Evolutionary conservation across 2,329 filamentous ascomycete genomes (phyloP).

Genomic region (Trichoderma koningii): DNA sequence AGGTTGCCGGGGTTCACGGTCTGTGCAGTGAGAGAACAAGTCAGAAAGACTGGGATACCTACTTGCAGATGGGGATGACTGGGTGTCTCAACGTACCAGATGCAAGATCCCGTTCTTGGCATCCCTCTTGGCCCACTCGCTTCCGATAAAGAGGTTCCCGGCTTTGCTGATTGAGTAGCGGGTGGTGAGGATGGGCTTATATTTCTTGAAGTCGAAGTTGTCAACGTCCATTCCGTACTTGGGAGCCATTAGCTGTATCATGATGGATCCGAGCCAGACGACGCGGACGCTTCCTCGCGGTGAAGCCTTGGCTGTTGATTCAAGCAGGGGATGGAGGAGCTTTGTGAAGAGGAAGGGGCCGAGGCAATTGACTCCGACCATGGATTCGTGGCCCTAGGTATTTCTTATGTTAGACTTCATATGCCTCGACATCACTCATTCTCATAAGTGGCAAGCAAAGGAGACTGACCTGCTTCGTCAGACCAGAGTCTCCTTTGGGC

Average conservation of each 20-base stretch:
- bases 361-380: conserved; percentile 44
- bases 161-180: conserved; percentile 23
- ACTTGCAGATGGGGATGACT: neutral
- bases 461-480: conserved; percentile 26
- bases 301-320: conserved; percentile 38
- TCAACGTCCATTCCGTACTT: conserved; percentile 31
- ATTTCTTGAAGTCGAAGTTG: conserved; percentile 33
- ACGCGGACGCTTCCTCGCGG: conserved; percentile 31
- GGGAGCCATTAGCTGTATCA: conserved; percentile 25
- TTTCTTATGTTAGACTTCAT: too few species aligned
- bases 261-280: conserved; percentile 30
- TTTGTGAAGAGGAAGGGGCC: conserved; percentile 44
- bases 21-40: neutral
- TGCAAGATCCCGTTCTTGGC: conserved; percentile 29
- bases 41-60: neutral
- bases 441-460: too few species aligned
- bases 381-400: conserved; percentile 38
- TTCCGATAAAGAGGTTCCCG: conserved; percentile 21
- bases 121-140: conserved; percentile 25
- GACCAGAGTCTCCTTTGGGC: conserved; percentile 37
- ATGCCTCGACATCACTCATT: too few species aligned
- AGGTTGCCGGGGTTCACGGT: conserved; percentile 43
- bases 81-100: neutral
- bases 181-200: neutral
- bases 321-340: conserved; percentile 40